These are phyloP conservation scores for Passalora sequoiae DNA, from an alignment of 2,329 filamentous ascomycete species.

Conservation along the genomic window DNA sequence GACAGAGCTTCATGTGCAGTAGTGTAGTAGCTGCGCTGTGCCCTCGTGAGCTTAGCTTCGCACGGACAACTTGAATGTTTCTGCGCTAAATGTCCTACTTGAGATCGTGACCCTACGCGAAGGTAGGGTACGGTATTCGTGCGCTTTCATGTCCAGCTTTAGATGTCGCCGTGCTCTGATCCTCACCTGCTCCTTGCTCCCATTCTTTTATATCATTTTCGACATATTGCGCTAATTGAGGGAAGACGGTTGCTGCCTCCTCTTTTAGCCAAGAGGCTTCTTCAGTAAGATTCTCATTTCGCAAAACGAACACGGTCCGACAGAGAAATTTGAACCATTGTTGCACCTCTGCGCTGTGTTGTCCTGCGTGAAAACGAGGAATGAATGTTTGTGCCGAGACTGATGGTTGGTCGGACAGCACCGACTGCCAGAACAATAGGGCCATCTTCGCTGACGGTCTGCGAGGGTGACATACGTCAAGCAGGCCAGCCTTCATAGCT, in stretches of 20 bases:
- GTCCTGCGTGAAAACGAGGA: background rate
- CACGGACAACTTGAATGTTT: too few relatives aligned
- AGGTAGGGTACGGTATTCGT: background rate
- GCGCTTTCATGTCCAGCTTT: background rate
- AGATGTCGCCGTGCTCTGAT: too few relatives aligned
- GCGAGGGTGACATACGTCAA: constrained; percentile 3
- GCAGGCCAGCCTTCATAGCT: background rate
- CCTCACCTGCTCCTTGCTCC: too few relatives aligned
- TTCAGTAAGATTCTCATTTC: background rate
- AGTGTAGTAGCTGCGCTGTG: too few relatives aligned
- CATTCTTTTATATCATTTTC: background rate
- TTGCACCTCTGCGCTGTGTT: background rate
- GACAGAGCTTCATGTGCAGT: too few relatives aligned
- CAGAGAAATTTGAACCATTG: background rate
- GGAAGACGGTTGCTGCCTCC: background rate
- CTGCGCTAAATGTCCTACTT: too few relatives aligned
- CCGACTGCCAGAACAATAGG: background rate
- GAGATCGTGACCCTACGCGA: too few relatives aligned
- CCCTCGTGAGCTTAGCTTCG: too few relatives aligned
- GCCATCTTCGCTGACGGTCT: background rate
- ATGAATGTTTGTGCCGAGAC: background rate
- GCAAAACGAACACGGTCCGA: background rate
- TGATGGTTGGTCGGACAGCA: background rate
- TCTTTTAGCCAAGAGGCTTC: constrained; percentile 8
- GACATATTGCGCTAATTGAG: background rate